Conservation (phyloP, 106 monocot species). For the Vanilla planifolia region DNA sequence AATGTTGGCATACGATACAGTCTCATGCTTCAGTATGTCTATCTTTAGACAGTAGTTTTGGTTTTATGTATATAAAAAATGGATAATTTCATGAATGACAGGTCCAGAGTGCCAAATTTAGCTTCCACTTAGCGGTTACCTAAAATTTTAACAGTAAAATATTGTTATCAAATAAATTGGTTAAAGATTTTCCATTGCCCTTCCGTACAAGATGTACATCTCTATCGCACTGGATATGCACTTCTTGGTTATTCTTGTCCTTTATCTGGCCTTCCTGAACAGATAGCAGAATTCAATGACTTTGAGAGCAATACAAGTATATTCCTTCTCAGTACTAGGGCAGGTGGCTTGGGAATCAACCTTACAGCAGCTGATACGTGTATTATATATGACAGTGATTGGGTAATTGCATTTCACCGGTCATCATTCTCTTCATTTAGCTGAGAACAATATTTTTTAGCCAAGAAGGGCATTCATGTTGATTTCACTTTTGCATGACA, state of each 20-base stretch:
- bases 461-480: too few species aligned
- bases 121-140: too few species aligned
- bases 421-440: not conserved
- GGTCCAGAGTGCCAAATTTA: too few species aligned
- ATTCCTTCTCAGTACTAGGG: constrained; percentile 90
- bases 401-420: constrained; percentile 52
- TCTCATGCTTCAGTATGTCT: too few species aligned
- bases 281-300: constrained; percentile 90
- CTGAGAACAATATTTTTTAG: not conserved
- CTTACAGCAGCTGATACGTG: constrained; percentile 98
- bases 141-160: too few species aligned
- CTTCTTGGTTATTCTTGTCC: not conserved
- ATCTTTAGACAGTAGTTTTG: too few species aligned
- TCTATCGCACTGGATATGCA: not conserved
- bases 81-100: too few species aligned
- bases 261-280: constrained; percentile 1
- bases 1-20: too few species aligned
- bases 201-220: too few species aligned
- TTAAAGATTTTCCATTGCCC: too few species aligned
- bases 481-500: constrained; percentile 6
- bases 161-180: too few species aligned
- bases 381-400: constrained; percentile 96
- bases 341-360: constrained; percentile 96
- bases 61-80: too few species aligned
- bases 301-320: constrained; percentile 46